phyloP scores from a whole-genome alignment of 108 stramenopile genomes.

The Discostella pseudostelligera region DNA sequence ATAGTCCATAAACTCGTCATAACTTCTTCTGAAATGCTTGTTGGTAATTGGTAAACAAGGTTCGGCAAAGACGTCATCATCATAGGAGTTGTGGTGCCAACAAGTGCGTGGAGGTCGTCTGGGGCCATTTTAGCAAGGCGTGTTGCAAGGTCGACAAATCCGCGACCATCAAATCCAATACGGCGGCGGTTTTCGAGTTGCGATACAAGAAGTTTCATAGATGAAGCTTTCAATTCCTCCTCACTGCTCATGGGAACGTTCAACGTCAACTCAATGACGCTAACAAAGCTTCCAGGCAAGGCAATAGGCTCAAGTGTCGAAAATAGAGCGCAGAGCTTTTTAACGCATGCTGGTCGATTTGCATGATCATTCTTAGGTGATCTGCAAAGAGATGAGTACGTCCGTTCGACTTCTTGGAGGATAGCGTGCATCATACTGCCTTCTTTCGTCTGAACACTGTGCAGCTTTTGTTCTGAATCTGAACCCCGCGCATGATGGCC shows the following conservation, averaged over 20 bases:
- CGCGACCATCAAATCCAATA: conserved; percentile 68
- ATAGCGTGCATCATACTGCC: conserved; percentile 41
- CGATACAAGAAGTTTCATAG: conserved; percentile 53
- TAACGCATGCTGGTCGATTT: neutral
- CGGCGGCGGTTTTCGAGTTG: conserved; percentile 66
- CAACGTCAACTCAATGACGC: conserved; percentile 34
- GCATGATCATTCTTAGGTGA: neutral
- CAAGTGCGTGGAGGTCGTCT: conserved; percentile 21
- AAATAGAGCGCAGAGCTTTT: conserved; percentile 21
- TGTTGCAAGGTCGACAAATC: conserved; percentile 55
- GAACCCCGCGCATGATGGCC: neutral
- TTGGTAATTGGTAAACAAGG: conserved; percentile 50
- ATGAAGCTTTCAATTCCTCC: conserved; percentile 37
- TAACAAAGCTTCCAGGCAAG: conserved; percentile 33
- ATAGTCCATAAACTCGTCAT: conserved; percentile 42
- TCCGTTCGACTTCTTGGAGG: conserved; percentile 30
- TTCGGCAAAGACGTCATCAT: conserved; percentile 48
- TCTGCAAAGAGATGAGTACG: conserved; percentile 4
- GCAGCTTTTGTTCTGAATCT: neutral
- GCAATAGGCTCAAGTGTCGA: conserved; percentile 18
- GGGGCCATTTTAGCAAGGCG: conserved; percentile 49
- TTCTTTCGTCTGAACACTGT: conserved; percentile 30
- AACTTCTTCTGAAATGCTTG: conserved; percentile 48
- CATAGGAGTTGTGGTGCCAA: conserved; percentile 32
- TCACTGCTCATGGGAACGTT: conserved; percentile 12